A percentile compares a stretch with the other conserved stretches of the same genome.
phyloP scores from a whole-genome alignment of 805 yeast species.

The Saccharomyces cerevisiae region DNA sequence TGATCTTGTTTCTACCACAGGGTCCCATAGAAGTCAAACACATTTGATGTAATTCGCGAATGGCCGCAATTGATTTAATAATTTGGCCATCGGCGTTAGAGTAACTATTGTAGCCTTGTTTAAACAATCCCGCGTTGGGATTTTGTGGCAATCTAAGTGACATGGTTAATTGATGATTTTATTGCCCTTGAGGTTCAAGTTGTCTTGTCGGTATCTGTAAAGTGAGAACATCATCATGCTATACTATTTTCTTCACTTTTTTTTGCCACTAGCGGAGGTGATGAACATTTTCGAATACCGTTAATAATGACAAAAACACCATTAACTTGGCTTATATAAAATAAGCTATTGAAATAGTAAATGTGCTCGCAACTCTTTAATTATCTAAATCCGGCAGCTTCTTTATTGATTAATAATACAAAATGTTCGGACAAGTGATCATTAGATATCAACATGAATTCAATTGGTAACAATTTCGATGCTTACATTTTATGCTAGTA shows the following conservation, averaged over 20 bases:
- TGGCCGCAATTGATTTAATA: conserved; percentile 84
- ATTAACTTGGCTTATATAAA: not conserved
- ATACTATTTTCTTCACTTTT: not conserved
- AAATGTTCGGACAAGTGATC: too few species aligned
- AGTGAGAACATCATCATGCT: not conserved
- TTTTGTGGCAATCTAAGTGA: conserved; percentile 86
- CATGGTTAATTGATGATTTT: conserved; percentile 37
- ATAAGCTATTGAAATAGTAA: not conserved
- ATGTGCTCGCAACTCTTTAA: not conserved
- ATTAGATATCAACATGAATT: too few species aligned
- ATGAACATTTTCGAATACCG: not conserved
- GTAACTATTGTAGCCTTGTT: conserved; percentile 86
- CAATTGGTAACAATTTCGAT: too few species aligned
- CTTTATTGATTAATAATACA: too few species aligned
- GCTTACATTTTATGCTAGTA: too few species aligned
- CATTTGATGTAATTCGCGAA: conserved; percentile 85
- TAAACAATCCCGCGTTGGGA: conserved; percentile 88
- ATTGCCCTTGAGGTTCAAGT: not conserved
- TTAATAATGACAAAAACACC: not conserved
- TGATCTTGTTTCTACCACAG: conserved; percentile 92
- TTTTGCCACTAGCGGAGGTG: not conserved
- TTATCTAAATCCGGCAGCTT: too few species aligned
- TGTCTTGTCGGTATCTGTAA: not conserved
- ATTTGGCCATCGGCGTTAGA: conserved; percentile 92
- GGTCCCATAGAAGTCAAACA: conserved; percentile 95